These are phyloP conservation scores for Ophiocordyceps camponoti-floridani DNA, from an alignment of 2,329 filamentous ascomycete species.

Conservation along the genomic window DNA sequence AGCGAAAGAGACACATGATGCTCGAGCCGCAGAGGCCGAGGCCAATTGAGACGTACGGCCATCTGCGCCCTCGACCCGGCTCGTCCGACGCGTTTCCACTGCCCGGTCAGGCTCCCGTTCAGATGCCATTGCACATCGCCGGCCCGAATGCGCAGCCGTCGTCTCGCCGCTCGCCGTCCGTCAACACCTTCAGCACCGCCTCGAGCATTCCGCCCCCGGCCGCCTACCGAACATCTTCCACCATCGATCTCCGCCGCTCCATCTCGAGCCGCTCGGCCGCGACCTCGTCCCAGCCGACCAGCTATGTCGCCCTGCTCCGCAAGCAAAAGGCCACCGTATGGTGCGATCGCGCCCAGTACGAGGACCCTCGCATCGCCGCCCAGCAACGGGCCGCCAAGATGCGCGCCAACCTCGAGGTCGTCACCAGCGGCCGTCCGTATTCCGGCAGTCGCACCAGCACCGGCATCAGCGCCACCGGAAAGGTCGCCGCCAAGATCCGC, in stretches of 20 bases:
- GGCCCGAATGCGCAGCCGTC: slow-evolving; percentile 7
- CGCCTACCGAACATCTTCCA: slow-evolving; percentile 36
- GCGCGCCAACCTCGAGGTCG: slow-evolving; percentile 69
- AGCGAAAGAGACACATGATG: slow-evolving; percentile 5
- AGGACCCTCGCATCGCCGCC: slow-evolving; percentile 69
- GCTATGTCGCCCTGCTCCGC: slow-evolving; percentile 89
- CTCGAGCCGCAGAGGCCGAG: slow-evolving; percentile 15
- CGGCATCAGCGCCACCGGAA: slow-evolving; percentile 39
- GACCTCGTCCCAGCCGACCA: slow-evolving; percentile 35
- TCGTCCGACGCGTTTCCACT: slow-evolving; percentile 34
- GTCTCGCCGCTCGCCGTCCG: slow-evolving; percentile 38
- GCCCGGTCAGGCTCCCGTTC: slow-evolving; percentile 8
- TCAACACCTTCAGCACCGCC: slow-evolving; percentile 52
- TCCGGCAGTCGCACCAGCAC: slow-evolving; percentile 37
- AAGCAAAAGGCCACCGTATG: slow-evolving; percentile 97
- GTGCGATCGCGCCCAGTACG: slow-evolving; percentile 86
- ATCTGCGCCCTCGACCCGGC: slow-evolving; percentile 36
- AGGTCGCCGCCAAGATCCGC: slow-evolving; percentile 71
- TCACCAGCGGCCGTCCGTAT: slow-evolving; percentile 35
- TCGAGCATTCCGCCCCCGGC: slow-evolving; percentile 47
- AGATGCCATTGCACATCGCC: slow-evolving; percentile 1
- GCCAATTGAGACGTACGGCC: slow-evolving; percentile 25
- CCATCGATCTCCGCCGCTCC: slow-evolving; percentile 50
- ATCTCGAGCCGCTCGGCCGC: slow-evolving; percentile 61
- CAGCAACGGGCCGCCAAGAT: slow-evolving; percentile 78